A percentile compares a stretch with the other conserved stretches of the same genome.
phyloP scores from a whole-genome alignment of 768 basidiomycete genomes.

The Paxillus involutus region DNA sequence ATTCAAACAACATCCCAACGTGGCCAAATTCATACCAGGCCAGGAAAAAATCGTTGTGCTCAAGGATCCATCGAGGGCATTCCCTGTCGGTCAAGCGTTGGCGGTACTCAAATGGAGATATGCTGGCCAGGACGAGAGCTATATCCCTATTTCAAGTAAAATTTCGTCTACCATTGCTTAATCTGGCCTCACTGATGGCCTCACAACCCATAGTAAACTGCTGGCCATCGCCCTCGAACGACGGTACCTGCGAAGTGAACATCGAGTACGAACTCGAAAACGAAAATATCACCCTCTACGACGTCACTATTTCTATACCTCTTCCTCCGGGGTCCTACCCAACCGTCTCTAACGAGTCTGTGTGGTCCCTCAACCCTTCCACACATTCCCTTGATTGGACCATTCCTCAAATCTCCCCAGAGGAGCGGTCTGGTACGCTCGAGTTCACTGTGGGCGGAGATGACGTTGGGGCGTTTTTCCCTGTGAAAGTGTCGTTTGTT shows the following conservation, averaged over 20 bases:
- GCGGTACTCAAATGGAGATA: slow-evolving; percentile 94
- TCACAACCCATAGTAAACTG: slow-evolving; percentile 70
- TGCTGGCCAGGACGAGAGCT: slow-evolving; percentile 85
- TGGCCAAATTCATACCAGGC: slow-evolving; percentile 78
- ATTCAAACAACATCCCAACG: slow-evolving; percentile 97
- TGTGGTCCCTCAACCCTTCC: slow-evolving; percentile 80
- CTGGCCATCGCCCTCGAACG: slow-evolving; percentile 92
- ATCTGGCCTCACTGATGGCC: not conserved
- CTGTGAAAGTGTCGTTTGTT: slow-evolving; percentile 80
- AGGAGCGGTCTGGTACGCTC: slow-evolving; percentile 77
- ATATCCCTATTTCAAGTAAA: slow-evolving; percentile 89
- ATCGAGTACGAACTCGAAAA: slow-evolving; percentile 98
- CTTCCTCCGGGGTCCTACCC: slow-evolving; percentile 88
- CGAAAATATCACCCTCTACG: slow-evolving; percentile 72
- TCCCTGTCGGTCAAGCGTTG: slow-evolving; percentile 86
- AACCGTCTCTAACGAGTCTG: slow-evolving; percentile 70
- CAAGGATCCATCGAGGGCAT: slow-evolving; percentile 78
- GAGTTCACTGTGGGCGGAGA: slow-evolving; percentile 89
- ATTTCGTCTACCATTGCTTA: slow-evolving; percentile 10
- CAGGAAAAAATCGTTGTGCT: slow-evolving; percentile 70
- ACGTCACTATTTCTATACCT: slow-evolving; percentile 88
- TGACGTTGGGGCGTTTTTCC: slow-evolving; percentile 87
- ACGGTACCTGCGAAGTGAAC: slow-evolving; percentile 92
- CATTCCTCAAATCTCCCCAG: slow-evolving; percentile 62
- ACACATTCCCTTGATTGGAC: slow-evolving; percentile 86